Evolutionary conservation across 306 rosid species (phyloP), one percentile per base, ranked within the genome.

Genomic region (Fagus crenata): DNA sequence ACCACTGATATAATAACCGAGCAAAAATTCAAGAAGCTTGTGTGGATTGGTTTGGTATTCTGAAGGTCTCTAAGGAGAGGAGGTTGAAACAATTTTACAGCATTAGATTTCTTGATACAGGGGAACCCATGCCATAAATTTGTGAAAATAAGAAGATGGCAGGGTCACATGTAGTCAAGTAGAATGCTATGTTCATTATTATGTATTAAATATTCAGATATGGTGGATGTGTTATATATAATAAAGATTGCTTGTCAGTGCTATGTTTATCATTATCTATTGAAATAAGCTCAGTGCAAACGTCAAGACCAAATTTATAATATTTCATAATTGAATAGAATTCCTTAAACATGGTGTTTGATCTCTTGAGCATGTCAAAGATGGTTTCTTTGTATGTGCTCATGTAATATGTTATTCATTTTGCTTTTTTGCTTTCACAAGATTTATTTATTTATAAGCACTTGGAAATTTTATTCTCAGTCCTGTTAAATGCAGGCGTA

Each of bases 401-500:
- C 49, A 49, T 41, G 39, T 54, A 70, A 8, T 83, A 75, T 72
- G 75, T 59, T 81, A 59, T 71, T 40, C 61, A 43, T 17, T 74
- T 43, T 71, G 31, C 80, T 32, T 76, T 22, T 76, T 7, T 67
- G 51, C 49, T 31, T 15, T 5, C 49, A 55, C 69, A 41, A 51
- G 31, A 64, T 75, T 80, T 46, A 9, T 71, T 77, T 67, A 73
- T 37, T 68, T 71, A 53, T 58, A 58, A 58, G 72, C 28, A 15
- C 40, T 32, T 60, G 40, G 14, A 68, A 17, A 59, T 33, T 61
- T 31, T 69, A 39, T 59, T 13, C 49, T 5, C 22, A 49, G 43
- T 69, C 49, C 42, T 54, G 59, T 40, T 63, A 40, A 72, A 51
- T 77, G 31, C 77, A 74, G 35, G 49, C 74, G 80, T 83, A 42